Percentiles rank a stretch among this genome's conserved stretches.
Conservation (phyloP, 805 yeast genomes). For the Starmerella powellii region DNA sequence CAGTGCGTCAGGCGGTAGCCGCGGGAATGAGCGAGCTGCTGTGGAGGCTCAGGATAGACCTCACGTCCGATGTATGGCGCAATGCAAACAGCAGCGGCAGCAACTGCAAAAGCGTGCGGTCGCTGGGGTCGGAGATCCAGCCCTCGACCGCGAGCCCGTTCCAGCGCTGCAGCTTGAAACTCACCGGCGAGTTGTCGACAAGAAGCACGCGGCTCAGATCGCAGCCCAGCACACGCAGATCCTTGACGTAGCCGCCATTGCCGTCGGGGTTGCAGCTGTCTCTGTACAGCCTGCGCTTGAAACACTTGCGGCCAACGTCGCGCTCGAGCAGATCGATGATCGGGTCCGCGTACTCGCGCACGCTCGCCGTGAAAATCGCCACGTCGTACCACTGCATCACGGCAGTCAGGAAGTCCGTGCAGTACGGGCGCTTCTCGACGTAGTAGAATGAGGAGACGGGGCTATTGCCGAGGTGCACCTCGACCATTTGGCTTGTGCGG, state of each 20-base stretch:
- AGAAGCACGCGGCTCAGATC: constrained; percentile 62
- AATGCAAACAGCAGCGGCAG: constrained; percentile 69
- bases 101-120: constrained; percentile 65
- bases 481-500: constrained; percentile 57
- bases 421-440: constrained; percentile 84
- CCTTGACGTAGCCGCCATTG: constrained; percentile 53
- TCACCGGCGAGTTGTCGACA: constrained; percentile 85
- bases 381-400: constrained; percentile 80
- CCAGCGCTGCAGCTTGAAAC: constrained; percentile 69
- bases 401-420: constrained; percentile 68
- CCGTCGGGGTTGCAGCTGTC: constrained; percentile 67
- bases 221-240: constrained; percentile 39
- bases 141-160: constrained; percentile 93
- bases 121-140: constrained; percentile 95
- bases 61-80: constrained; percentile 71
- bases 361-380: constrained; percentile 88
- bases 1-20: too few relatives aligned
- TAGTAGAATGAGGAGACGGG: constrained; percentile 54
- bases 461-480: constrained; percentile 38
- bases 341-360: constrained; percentile 92
- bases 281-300: constrained; percentile 57
- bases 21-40: constrained; percentile 19
- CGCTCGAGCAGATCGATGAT: constrained; percentile 83
- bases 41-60: constrained; percentile 62
- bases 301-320: constrained; percentile 35